Base-by-base conservation (phyloP, 495 filamentous ascomycete genomes). In the Baudoinia panamericana region DNA sequence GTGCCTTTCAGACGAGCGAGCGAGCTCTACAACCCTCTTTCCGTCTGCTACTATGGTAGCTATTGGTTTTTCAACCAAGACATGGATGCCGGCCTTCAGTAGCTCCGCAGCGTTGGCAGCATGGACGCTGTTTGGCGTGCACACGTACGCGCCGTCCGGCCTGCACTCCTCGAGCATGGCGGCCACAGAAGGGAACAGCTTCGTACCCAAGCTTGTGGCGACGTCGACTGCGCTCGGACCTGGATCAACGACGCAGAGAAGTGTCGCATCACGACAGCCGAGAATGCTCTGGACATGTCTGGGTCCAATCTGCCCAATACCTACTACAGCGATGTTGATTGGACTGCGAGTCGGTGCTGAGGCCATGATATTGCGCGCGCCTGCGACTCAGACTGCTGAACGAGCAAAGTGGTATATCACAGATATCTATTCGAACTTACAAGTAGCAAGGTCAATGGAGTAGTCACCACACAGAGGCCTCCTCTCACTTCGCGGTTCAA, bases 21-120 rank as follows among this genome's bases (percentile, higher is more conserved):
- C 43, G 25, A 50, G 40, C 28, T 47, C 37, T 18, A 67, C 48
- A 0, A 67, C 55, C 0, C 50, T 54, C 3, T 54, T 55, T 1
- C 60, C 66, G 17, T 55, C 58, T n/a, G 51, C 54, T n/a, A 69
- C 54, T 25, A 57, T 58, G 5, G 68, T 63, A 28, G 65, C 64
- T 20, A 76, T 55, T 3, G 73, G 73, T 39, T 76, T 76, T 51
- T 76, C 73, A 25, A 76, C 61, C 16, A 78, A 61, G 13, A 75
- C 58, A 47, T 73, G 66, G 27, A 76, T 57, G 1, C 65, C 67
- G 9, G 52, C 61, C 0, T 59, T 46, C 11, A 73, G 60, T 9
- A 75, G 63, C 28, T 69, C 60, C 16, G 66, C 63, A 4, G 69
- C 54, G 11, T 75, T 43, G 9, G 64, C 41, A 16, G 73, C 70